Evolutionary conservation across 306 rosid genomes (phyloP), one percentile per base, ranked within the genome.

Genomic region (Clitoria ternatea): DNA sequence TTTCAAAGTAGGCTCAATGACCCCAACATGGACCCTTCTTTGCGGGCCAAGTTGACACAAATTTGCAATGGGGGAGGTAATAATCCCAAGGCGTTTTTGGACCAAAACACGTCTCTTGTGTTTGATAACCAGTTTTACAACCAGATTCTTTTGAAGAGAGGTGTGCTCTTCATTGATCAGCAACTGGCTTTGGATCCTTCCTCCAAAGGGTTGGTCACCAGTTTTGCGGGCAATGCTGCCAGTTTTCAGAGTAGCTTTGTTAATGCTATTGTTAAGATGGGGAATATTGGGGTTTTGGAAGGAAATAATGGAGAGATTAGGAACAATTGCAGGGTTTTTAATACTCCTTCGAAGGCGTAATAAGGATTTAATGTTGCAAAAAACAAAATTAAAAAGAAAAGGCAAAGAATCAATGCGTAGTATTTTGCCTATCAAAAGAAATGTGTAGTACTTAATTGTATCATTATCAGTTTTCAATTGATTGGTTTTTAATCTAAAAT

Each of bases 101-200:
- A 89, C 56, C 92, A 85, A 1, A 75, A 52, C 8, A 81, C 96
- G 0, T 13, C 87, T 0, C 44, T 61, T 6, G 73, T 45, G 0
- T 81, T 89, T 4, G 90, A 89, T 15, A 83, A 79, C 13, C 30
- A 61, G 62, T 86, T 50, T 44, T 89, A 80, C 8, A 77, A 50
- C 0, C 85, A 84, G 12, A 40, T 84, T 0, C 2, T 36, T 3
- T 6, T 23, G 22, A 83, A 43, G 22, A 80, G 57, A 76, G 91
- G 91, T 5, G 39, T 89, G 9, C 55, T 89, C 29, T 39, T 61
- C 4, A 27, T 86, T 7, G 96, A 89, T 17, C 91, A 86, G 42
- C 66, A 84, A 11, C 75, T 89, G 24, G 84, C 76, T 13, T 23
- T 56, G 18, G 88, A 86, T 64, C 43, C 40, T 1, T 61, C 77